Base-by-base conservation (phyloP, 2,329 filamentous ascomycete species). In the Dactylonectria estremocensis region DNA sequence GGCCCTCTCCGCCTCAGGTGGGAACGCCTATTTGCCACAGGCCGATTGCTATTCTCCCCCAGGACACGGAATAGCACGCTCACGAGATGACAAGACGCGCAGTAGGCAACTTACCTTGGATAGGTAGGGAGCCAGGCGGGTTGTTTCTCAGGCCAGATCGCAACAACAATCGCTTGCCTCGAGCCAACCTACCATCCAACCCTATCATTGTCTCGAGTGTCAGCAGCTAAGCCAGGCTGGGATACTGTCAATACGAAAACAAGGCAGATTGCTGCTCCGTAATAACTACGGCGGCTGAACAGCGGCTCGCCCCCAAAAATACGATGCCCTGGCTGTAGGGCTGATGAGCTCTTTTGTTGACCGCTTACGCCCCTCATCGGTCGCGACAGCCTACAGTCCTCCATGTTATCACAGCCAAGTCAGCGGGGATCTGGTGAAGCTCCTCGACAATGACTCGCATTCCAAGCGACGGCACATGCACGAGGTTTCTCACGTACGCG, bases 331-430 rank as follows among this genome's bases (percentile, higher is more conserved):
- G 71, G 67, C 69, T 68, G 58, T 75, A 75, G 71, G 73, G 73
- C 73, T 75, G 73, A 74, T 61, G 61, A 52, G 48, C 56, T 68
- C 55, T 35, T 61, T 60, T 70, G 73, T 68, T 69, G 69, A 67
- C 72, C 64, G 58, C 60, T 58, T 56, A 24, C 63, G 49, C 69
- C 67, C 66, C 69, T 71, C 40, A 37, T 28, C 69, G 52, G 46
- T 53, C 53, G 37, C 20, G 33, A 40, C 46, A 28, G 43, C 18
- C 35, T n/a, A 40, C 46, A 28, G 43, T 24, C 35, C 24, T n/a
- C 58, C 33, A 22, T 37, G 46, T 52, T 22, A 49, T 53, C 46
- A 8, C 54, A 58, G 60, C 28, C 53, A 18, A 59, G 37, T 55
- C 54, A 55, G 55, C 33, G 22, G 45, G 55, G 18, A 3, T 48